Percentiles rank a stretch among this genome's conserved stretches.
Evolutionary conservation across 371 early-diverging fungal genomes (phyloP).

Genomic region (Syncephalis plumigaleata): DNA sequence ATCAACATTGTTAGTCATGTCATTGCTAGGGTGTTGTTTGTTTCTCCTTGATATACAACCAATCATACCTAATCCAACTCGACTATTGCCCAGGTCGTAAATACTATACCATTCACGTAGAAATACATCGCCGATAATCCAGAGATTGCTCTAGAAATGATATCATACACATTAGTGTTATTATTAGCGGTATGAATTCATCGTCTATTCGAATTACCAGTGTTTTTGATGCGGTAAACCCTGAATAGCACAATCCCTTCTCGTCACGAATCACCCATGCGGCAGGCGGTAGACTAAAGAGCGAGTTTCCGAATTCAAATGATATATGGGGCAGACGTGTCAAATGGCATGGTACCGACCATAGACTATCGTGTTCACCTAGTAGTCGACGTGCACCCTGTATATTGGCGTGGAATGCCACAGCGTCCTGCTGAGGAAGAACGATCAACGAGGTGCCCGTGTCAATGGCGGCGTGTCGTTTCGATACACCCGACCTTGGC

Average conservation of each 20-base stretch:
- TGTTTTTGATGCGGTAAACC: neutral
- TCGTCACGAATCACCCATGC: neutral
- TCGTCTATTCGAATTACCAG: no score
- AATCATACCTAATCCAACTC: conserved; percentile 15
- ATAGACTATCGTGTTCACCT: no score
- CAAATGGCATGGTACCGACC: no score
- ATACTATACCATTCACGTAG: conserved; percentile 79
- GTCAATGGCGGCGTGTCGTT: conserved; percentile 55
- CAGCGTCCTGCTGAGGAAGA: conserved; percentile 45
- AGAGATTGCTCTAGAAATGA: neutral
- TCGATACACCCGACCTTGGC: neutral
- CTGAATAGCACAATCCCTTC: neutral
- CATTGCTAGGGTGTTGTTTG: no score
- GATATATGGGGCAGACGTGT: neutral
- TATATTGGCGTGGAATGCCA: neutral
- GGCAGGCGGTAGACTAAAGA: neutral
- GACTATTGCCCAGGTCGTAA: conserved; percentile 69
- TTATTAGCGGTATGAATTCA: no score
- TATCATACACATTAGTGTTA: no score
- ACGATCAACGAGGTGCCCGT: conserved; percentile 69
- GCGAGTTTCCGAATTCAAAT: neutral
- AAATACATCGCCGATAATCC: conserved; percentile 71
- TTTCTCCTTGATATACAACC: no score
- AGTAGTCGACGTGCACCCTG: no score
- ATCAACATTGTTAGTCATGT: no score